These are phyloP conservation scores for Zhuliangozyma blackwelliae DNA, from an alignment of 1,139 yeast genomes.

Conservation along the genomic window DNA sequence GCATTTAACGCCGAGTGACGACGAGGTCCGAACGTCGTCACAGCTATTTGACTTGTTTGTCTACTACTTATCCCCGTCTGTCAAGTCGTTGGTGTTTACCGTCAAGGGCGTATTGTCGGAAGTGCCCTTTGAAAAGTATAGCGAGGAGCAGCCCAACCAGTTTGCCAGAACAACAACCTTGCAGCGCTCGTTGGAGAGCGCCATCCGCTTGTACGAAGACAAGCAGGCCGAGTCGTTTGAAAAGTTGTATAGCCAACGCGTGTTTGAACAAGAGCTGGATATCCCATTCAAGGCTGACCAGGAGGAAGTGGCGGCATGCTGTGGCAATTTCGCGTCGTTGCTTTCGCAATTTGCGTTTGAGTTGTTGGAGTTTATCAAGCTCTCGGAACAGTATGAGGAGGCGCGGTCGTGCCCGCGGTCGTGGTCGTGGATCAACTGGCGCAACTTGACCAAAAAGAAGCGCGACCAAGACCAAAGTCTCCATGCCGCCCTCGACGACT, in stretches of 20 bases:
- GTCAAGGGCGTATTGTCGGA: constrained; percentile 57
- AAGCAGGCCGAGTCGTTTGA: constrained; percentile 58
- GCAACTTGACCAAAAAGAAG: constrained; percentile 22
- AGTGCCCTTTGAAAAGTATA: constrained; percentile 49
- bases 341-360: constrained; percentile 62
- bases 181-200: constrained; percentile 46
- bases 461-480: constrained; percentile 15
- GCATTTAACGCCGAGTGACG: constrained; percentile 1
- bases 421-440: constrained; percentile 47
- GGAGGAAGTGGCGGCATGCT: constrained; percentile 80
- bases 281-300: constrained; percentile 54
- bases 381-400: constrained; percentile 42
- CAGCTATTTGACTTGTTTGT: constrained; percentile 66
- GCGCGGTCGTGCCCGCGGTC: constrained; percentile 24
- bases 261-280: constrained; percentile 38
- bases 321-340: constrained; percentile 73
- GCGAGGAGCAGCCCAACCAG: constrained; percentile 21
- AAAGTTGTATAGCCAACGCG: constrained; percentile 54
- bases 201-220: constrained; percentile 50
- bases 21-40: constrained; percentile 8
- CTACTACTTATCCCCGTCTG: constrained; percentile 66
- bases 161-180: constrained; percentile 41
- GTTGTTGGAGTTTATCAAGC: constrained; percentile 43
- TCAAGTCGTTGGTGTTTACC: constrained; percentile 63
- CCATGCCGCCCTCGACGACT: constrained; percentile 35